Percentiles rank a stretch among this genome's conserved stretches.
phyloP scores from a whole-genome alignment of 2,329 filamentous ascomycete species.

The Colletotrichum sp. region DNA sequence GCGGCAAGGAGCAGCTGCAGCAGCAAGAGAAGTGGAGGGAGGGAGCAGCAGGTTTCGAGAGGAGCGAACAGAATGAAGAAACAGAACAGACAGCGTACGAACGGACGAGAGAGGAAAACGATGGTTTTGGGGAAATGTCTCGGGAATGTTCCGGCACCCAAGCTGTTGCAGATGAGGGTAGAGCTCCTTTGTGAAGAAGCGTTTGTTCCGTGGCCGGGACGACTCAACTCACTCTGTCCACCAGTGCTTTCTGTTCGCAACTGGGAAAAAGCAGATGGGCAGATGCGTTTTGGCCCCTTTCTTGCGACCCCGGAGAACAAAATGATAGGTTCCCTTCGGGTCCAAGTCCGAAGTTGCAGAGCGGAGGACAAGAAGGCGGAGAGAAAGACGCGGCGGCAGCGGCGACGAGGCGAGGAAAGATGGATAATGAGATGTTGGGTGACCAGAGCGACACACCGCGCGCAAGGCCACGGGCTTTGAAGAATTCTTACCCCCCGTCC shows the following conservation, averaged over 20 bases:
- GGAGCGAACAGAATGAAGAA: slow-evolving; percentile 22
- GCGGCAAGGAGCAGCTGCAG: neutral
- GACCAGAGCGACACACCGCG: neutral
- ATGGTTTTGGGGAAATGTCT: slow-evolving; percentile 33
- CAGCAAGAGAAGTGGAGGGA: slow-evolving; percentile 1
- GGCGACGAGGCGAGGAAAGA: neutral
- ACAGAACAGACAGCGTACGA: slow-evolving; percentile 13
- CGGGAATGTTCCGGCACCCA: slow-evolving; percentile 41
- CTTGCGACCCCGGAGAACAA: neutral
- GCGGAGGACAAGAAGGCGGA: neutral
- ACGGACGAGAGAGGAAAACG: slow-evolving; percentile 4
- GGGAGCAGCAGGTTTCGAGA: neutral
- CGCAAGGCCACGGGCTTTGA: neutral
- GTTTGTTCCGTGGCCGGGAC: slow-evolving; percentile 12
- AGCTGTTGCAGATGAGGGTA: slow-evolving; percentile 19
- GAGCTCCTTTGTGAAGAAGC: slow-evolving; percentile 17
- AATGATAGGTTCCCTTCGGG: neutral
- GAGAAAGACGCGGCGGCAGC: neutral
- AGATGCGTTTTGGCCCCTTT: neutral
- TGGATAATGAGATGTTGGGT: neutral
- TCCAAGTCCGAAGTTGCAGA: slow-evolving; percentile 11
- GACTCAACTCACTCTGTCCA: neutral
- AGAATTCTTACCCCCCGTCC: neutral
- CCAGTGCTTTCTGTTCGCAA: neutral
- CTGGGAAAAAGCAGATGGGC: neutral